Evolutionary conservation across 2,329 filamentous ascomycete genomes (phyloP).

Genomic region (Ophiostoma himal-ulmi): DNA sequence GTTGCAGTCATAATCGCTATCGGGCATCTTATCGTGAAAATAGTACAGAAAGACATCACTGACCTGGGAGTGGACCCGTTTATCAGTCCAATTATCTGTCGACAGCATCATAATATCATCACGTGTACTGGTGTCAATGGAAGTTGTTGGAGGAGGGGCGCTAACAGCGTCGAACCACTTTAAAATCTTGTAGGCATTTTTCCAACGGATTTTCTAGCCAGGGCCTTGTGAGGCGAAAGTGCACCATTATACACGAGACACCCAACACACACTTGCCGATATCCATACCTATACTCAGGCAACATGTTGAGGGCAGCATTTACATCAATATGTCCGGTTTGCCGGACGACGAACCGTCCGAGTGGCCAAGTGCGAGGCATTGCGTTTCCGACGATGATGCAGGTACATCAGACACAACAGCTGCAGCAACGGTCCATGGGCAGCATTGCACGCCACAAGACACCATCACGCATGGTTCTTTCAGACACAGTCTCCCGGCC

Average conservation of each 20-base stretch:
- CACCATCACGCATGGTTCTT: constrained; percentile 53
- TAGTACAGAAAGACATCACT: background rate
- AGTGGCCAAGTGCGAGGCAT: background rate
- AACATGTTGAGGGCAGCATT: constrained; percentile 25
- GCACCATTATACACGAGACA: background rate
- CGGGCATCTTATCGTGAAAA: constrained; percentile 11
- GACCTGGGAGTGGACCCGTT: background rate
- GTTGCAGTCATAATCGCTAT: background rate
- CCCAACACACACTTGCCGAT: background rate
- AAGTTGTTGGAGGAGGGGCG: background rate
- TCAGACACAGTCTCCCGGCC: constrained; percentile 46
- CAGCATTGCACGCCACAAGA: constrained; percentile 19
- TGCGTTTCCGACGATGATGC: background rate
- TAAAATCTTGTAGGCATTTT: constrained; percentile 18
- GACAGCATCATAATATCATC: background rate
- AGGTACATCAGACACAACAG: background rate
- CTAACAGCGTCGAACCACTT: constrained; percentile 15
- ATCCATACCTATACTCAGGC: background rate
- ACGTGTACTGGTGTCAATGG: constrained; percentile 5
- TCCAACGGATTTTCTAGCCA: constrained; percentile 6
- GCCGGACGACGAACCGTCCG: constrained; percentile 19
- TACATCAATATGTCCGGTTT: constrained; percentile 25
- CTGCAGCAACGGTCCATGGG: constrained; percentile 22
- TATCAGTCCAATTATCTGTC: background rate
- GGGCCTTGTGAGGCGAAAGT: background rate